phyloP scores from a whole-genome alignment of 192 early-diverging fungal genomes.

The Gryganskiella cystojenkinii region DNA sequence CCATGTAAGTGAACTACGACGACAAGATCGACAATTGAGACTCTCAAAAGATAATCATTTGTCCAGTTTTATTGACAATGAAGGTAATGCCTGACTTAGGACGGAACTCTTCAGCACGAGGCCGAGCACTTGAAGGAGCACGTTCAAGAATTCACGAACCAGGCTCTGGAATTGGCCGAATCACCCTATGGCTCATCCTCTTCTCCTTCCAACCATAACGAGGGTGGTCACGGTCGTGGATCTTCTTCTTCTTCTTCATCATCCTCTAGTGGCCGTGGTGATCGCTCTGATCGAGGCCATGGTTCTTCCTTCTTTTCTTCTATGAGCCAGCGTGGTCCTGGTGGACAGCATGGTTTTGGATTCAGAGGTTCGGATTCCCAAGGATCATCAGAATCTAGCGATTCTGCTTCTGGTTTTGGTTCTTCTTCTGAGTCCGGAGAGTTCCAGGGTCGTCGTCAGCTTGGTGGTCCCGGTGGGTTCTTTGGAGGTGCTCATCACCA shows the following conservation, averaged over 20 bases:
- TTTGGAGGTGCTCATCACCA: neutral
- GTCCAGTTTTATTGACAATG: neutral
- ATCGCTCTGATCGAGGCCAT: constrained; percentile 11
- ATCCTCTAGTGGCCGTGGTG: neutral
- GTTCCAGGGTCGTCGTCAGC: no score
- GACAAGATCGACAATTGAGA: neutral
- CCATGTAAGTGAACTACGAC: constrained; percentile 17
- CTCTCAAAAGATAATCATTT: neutral
- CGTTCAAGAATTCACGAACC: constrained; percentile 43
- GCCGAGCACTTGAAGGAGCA: constrained; percentile 35
- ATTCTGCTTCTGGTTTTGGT: no score
- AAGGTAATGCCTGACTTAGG: constrained; percentile 5
- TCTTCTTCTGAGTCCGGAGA: no score
- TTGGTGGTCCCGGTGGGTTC: no score
- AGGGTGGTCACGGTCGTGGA: neutral
- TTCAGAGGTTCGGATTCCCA: neutral
- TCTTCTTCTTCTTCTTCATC: constrained; percentile 7
- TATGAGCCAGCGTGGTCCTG: neutral
- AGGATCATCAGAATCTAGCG: neutral
- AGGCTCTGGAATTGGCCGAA: constrained; percentile 36
- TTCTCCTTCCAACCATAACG: no score
- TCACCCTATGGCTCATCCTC: constrained; percentile 11
- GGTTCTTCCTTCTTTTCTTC: constrained; percentile 17
- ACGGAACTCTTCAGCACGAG: constrained; percentile 17
- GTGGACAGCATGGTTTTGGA: constrained; percentile 2